A percentile compares a stretch with the other conserved stretches of the same genome.
Conservation (phyloP, 805 yeast species). For the Pichia kluyveri region DNA sequence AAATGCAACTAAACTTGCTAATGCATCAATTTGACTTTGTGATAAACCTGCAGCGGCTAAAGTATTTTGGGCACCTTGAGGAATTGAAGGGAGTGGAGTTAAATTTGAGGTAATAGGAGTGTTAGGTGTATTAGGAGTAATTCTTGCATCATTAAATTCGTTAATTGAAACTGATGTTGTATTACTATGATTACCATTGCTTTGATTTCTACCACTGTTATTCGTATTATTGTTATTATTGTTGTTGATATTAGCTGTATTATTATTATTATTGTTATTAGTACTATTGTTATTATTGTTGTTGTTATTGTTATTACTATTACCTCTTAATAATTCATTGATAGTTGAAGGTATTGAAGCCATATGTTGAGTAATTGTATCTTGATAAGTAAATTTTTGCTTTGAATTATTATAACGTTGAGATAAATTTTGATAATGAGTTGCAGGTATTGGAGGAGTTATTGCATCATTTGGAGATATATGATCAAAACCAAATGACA, state of each 20-base stretch:
- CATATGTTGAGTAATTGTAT: slow-evolving; percentile 8
- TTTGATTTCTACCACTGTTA: neutral
- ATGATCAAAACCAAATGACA: neutral
- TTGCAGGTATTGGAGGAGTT: slow-evolving; percentile 2
- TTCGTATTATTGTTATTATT: neutral
- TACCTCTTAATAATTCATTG: slow-evolving; percentile 14
- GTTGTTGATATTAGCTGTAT: neutral
- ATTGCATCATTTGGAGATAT: slow-evolving; percentile 7
- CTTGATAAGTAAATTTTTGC: slow-evolving; percentile 11
- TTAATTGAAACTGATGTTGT: no score
- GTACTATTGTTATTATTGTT: neutral
- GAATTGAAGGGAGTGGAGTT: slow-evolving; percentile 20
- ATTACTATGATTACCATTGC: no score
- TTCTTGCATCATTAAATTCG: no score
- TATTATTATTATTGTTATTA: neutral
- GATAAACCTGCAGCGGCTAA: slow-evolving; percentile 58
- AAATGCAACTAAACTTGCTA: slow-evolving; percentile 66
- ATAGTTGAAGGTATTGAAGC: slow-evolving; percentile 27
- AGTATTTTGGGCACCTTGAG: slow-evolving; percentile 62
- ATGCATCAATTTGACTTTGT: slow-evolving; percentile 61
- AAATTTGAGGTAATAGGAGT: neutral
- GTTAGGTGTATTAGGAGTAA: no score
- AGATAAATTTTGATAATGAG: slow-evolving; percentile 10
- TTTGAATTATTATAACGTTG: slow-evolving; percentile 11
- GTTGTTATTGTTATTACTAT: slow-evolving; percentile 22